Percentiles rank a stretch among this genome's conserved stretches.
Conservation (phyloP, 2,329 filamentous ascomycete species). For the Ambrosiella cleistominuta region DNA sequence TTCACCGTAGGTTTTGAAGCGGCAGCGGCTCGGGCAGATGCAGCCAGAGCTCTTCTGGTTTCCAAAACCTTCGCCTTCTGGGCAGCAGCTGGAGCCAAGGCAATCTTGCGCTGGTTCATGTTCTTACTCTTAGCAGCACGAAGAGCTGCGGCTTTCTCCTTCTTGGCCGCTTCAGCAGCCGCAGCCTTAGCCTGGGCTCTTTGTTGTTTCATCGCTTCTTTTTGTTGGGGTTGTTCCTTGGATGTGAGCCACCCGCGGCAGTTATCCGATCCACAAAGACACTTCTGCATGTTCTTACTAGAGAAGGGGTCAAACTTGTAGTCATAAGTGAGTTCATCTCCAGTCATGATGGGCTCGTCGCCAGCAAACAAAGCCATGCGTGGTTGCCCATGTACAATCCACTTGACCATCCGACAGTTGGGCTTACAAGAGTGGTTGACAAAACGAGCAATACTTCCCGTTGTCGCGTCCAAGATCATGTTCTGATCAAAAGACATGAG, state of each 20-base stretch:
- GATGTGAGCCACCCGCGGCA: constrained; percentile 48
- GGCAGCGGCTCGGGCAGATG: neutral
- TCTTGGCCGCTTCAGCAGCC: constrained; percentile 28
- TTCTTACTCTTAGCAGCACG: neutral
- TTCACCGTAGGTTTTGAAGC: neutral
- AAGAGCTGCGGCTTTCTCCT: constrained; percentile 14
- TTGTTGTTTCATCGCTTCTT: constrained; percentile 21
- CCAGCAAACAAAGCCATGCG: constrained; percentile 95
- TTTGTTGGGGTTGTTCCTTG: constrained; percentile 35
- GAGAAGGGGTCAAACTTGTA: constrained; percentile 57
- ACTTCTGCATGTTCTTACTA: constrained; percentile 49
- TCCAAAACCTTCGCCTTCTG: constrained; percentile 3
- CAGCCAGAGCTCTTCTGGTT: constrained; percentile 3
- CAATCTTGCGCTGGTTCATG: constrained; percentile 19
- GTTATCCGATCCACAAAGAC: constrained; percentile 44
- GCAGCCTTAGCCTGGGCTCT: constrained; percentile 24
- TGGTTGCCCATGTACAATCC: constrained; percentile 83
- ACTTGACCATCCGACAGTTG: constrained; percentile 96
- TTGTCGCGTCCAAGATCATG: constrained; percentile 95
- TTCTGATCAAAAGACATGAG: constrained; percentile 97
- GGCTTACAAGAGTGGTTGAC: constrained; percentile 96
- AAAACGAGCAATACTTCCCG: constrained; percentile 88
- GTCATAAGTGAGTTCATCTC: constrained; percentile 93
- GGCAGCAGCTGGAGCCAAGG: constrained; percentile 1
- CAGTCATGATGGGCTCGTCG: constrained; percentile 75